Evolutionary conservation across 1,284 basidiomycete genomes (phyloP), one percentile per base, ranked within the genome.

Genomic region (Trichosporon sp.): DNA sequence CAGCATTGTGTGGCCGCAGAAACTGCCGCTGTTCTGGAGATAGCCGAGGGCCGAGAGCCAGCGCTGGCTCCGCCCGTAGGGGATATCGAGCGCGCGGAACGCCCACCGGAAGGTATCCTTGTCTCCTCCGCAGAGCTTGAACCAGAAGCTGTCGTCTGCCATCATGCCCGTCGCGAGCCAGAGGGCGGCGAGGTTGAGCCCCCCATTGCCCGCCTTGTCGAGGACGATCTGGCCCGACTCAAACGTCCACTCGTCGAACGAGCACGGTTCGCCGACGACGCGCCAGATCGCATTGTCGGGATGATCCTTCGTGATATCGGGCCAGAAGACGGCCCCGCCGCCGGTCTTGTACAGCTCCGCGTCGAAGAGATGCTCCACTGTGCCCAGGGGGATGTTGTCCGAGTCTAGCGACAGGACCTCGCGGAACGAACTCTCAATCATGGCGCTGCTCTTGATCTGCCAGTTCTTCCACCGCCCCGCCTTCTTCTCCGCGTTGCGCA

Each of bases 261-360:
- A 73, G 72, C 86, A 87, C 16, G 77, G 73, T n/a, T 84, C 78
- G 31, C 85, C 84, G 6, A 86, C 74, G 38, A 86, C 61, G n/a
- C 86, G 79, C 84, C 85, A 87, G 69, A 87, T 83, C 12, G 86
- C 84, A 71, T 87, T 87, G 66, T 84, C 78, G 4, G 85, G 81
- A 68, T 85, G 83, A 70, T 86, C 86, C 71, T 85, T 86, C 61
- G 81, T 84, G 61, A 86, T 76, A 73, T 86, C 86, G 12, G 86
- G 86, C 86, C 86, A 87, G 72, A 87, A 86, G 35, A 84, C 86
- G 1, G 84, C 83, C 12, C 81, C 75, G 7, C 82, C 85, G n/a
- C 78, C 72, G 3, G 77, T 69, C 14, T 70, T 70, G 76, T 86
- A 86, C 2, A 78, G 59, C 0, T 77, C 73, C 1, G 83, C 78